Base-by-base conservation (phyloP, 768 basidiomycete species). In the Suillus clintonianus region DNA sequence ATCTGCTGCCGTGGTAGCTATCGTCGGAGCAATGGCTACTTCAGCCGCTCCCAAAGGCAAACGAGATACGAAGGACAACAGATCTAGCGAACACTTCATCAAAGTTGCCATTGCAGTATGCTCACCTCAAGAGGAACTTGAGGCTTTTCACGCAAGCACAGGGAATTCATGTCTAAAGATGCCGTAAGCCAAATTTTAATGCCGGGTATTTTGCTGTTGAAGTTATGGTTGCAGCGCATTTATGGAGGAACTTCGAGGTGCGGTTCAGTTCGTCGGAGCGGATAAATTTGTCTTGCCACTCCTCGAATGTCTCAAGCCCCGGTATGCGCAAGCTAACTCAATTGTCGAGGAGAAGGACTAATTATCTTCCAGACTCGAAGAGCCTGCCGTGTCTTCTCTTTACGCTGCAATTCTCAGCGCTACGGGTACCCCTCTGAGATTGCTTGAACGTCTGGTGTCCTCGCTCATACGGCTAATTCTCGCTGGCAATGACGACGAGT, bases 31-130 rank as follows among this genome's bases (percentile, higher is more conserved):
- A 2, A 86, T 94, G 77, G 70, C 84, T 5, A 74, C 76, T 22
- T 84, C 82, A 68, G 86, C 85, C 6, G 68, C 74, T 13, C 43
- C 39, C 3, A 69, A 69, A 42, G 71, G 71, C 0, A 65, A 53
- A 34, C 69, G 68, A 7, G 64, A 50, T 5, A 14, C 65, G 5
- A 72, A 66, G 53, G 68, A 62, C 19, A 75, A 75, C 4, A 84
- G 88, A 1, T 76, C 81, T 2, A 77, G 84, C 1, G 78, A 80
- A 24, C 89, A 93, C 66, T 84, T 90, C 43, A 72, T 92, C 4
- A 89, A 83, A 50, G 85, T 91, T 1, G 72, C 86, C 0, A 77
- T 93, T 27, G 85, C 89, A 1, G 78, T 95, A 2, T 88, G 86
- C 67, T 83, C 83, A 24, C 76, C 86, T 10, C 91, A 94, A 74